Evolutionary conservation across 2,329 filamentous ascomycete species (phyloP), one percentile per base, ranked within the genome.

Genomic region (Clonostachys byssicola): DNA sequence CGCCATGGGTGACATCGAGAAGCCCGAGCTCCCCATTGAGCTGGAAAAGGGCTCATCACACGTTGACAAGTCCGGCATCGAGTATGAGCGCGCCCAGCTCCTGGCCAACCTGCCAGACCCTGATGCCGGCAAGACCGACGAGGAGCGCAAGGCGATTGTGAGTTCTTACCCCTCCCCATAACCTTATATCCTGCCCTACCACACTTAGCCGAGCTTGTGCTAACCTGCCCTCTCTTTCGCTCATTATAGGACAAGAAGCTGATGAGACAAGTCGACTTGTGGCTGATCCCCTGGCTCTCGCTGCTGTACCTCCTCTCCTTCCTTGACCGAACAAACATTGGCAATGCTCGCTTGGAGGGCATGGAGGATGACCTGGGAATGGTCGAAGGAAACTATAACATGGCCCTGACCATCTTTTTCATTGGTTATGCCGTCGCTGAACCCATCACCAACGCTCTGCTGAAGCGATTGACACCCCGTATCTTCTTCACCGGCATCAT

Each of bases 121-220:
- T 9, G 86, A 89, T 64, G 83, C 77, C 42, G 80, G 81, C 9
- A 64, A 88, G 54, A 83, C 74, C 39, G 76, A 78, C 2, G 82
- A 81, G 52, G 86, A 89, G 60, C 76, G 70, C 52, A 77, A 77
- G 30, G 74, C 66, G 43, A 77, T 81, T 56, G 86, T 88, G 67
- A 52, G 78, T 65, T 18, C 14, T 39, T 30, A 30, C 36, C 17
- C 36, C 17, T 39, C 36, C 12, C 7, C 36, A 39, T 18, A 39
- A 8, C 14, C 36, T n/a, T 18, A 39, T 18, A 39, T 39, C 12
- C 36, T 39, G 10, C 17, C 36, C 17, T 18, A 8, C 14, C 36
- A n/a, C 7, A n/a, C 8, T 18, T 39, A 39, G 17, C 9, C 36
- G 36, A 39, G 14, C 10, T 39, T 39, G 14, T 12, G 36, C 17